Evolutionary conservation across 371 early-diverging fungal species (phyloP).

Genomic region (Chytridiales sp.): DNA sequence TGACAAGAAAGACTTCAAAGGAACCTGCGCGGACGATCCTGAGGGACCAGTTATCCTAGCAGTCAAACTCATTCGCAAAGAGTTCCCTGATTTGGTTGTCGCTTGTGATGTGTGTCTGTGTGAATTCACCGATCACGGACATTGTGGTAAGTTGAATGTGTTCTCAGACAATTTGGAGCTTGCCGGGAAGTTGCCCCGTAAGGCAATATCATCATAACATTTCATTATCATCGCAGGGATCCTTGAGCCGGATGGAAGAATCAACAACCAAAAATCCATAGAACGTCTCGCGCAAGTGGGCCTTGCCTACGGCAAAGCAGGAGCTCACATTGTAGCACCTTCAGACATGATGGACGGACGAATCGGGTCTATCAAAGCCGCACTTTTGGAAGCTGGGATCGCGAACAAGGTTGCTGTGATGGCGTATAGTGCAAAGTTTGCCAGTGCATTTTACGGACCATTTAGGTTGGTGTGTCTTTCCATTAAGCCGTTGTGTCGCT

Average conservation of each 20-base stretch:
- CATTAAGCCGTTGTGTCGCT: background rate
- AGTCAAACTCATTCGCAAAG: constrained; percentile 68
- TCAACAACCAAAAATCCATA: constrained; percentile 78
- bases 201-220: no score
- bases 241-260: constrained; percentile 74
- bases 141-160: constrained; percentile 69
- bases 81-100: constrained; percentile 81
- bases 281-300: constrained; percentile 83
- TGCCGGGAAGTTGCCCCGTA: no score
- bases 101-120: constrained; percentile 97
- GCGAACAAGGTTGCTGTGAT: constrained; percentile 78
- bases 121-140: constrained; percentile 94
- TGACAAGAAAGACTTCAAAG: constrained; percentile 67
- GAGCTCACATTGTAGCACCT: constrained; percentile 83
- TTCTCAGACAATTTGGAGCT: no score
- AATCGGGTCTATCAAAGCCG: constrained; percentile 83
- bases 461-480: constrained; percentile 68
- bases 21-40: constrained; percentile 83
- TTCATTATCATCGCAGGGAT: constrained; percentile 47
- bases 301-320: constrained; percentile 81
- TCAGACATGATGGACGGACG: constrained; percentile 99
- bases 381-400: constrained; percentile 67
- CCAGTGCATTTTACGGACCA: constrained; percentile 93
- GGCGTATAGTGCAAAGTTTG: constrained; percentile 94
- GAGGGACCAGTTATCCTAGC: constrained; percentile 85